Conservation (phyloP, 257 asterid species). For the Misopates orontium region DNA sequence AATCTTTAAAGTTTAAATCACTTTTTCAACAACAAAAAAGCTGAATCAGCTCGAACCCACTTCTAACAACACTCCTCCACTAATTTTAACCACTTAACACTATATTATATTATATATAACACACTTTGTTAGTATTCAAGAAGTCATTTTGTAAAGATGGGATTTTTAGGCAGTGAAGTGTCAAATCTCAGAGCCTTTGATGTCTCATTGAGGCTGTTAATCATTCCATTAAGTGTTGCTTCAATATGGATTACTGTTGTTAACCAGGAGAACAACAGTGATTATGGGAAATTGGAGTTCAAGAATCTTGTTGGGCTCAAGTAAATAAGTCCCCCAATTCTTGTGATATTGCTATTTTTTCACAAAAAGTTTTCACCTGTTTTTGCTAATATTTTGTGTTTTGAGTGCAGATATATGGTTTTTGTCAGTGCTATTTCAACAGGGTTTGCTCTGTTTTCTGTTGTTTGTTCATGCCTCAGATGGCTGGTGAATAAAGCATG, state of each 20-base stretch:
- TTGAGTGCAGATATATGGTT: slow-evolving; percentile 66
- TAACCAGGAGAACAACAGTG: slow-evolving; percentile 45
- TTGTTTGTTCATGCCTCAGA: slow-evolving; percentile 56
- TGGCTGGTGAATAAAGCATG: slow-evolving; percentile 62
- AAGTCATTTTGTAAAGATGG: slow-evolving; percentile 34
- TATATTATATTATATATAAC: not conserved
- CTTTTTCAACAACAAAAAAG: no score
- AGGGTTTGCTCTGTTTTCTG: slow-evolving; percentile 73
- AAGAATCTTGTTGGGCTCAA: slow-evolving; percentile 61
- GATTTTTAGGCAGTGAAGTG: slow-evolving; percentile 35
- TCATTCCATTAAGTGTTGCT: slow-evolving; percentile 69
- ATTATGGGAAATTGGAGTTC: slow-evolving; percentile 65
- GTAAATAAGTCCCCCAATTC: slow-evolving; percentile 29
- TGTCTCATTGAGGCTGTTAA: slow-evolving; percentile 57
- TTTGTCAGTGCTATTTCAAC: slow-evolving; percentile 59
- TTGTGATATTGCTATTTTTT: no score
- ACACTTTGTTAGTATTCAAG: not conserved
- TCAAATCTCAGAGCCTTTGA: slow-evolving; percentile 57
- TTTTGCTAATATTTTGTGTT: not conserved
- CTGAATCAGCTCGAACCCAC: no score
- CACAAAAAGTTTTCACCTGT: not conserved
- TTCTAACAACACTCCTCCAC: no score
- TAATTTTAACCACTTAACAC: not conserved
- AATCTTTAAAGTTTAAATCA: no score
- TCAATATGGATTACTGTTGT: slow-evolving; percentile 66